Base-by-base conservation (phyloP, 768 basidiomycete species). In the Xerocomus potaroensis region DNA sequence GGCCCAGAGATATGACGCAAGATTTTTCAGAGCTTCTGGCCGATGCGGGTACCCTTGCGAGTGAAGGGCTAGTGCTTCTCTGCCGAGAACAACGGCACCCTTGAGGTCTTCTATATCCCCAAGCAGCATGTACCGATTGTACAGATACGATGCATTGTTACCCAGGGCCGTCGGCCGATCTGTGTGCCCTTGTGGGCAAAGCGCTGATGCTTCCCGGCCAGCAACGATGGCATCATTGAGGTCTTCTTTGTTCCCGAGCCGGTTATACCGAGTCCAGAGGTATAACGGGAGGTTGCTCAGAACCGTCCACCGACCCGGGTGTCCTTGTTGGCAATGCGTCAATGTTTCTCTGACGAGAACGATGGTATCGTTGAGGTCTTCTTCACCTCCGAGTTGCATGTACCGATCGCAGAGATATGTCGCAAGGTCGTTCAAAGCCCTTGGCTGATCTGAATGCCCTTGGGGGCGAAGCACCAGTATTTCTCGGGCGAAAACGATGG, bases 221-320 rank as follows among this genome's bases (percentile, higher is more conserved):
- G 21, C 27, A 5, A 3, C 16, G 30, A 30, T 41, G 18, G 40
- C 38, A 33, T 53, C 49, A 3, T 59, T 33, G n/a, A 64, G 33
- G 41, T 55, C 49, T 21, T 24, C 33, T 12, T 22, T 12, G 9
- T 22, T 5, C 15, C 35, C 12, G n/a, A 26, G 41, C n/a, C 4
- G 5, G n/a, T 37, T n/a, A 23, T 34, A 47, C 7, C 41, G 50
- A 24, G 29, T 8, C 40, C 27, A 44, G 24, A 60, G 56, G 11
- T 47, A 33, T 43, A 12, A 14, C 14, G 22, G 14, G 8, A 37
- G 36, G 15, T 21, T 37, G n/a, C 12, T 37, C 36, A 37, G 14
- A 21, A 22, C 21, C 12, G 36, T 15, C 2, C 12, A 37, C 15
- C 36, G 12, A 21, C 8, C 36, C 3, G 12, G 14, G 11, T 37